A percentile compares a stretch with the other conserved stretches of the same genome.
phyloP scores from a whole-genome alignment of 768 basidiomycete genomes.

The Tremella yokohamensis region DNA sequence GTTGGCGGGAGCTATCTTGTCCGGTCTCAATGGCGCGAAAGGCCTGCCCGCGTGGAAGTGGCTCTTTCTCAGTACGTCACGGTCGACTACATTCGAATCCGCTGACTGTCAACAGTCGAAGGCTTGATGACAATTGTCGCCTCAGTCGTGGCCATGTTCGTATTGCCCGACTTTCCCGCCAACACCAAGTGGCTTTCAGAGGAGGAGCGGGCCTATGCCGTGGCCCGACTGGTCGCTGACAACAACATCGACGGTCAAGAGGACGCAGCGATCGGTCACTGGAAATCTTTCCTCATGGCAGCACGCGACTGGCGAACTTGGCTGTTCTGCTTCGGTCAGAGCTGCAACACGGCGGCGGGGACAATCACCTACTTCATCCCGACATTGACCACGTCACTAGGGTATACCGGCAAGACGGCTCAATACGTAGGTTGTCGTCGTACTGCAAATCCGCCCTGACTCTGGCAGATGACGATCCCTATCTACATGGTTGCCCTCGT shows the following conservation, averaged over 20 bases:
- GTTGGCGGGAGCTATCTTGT: constrained; percentile 17
- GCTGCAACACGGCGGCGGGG: constrained; percentile 17
- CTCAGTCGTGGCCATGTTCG: constrained; percentile 13
- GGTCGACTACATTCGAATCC: too few relatives aligned
- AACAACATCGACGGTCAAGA: constrained; percentile 15
- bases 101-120: constrained; percentile 5
- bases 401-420: constrained; percentile 24
- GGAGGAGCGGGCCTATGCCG: constrained; percentile 39
- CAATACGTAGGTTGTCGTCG: constrained; percentile 22
- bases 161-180: constrained; percentile 39
- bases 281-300: constrained; percentile 11
- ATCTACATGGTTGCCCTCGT: constrained; percentile 10
- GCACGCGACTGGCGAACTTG: constrained; percentile 19
- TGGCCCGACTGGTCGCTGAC: constrained; percentile 18
- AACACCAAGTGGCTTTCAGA: constrained; percentile 40
- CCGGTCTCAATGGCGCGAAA: constrained; percentile 10
- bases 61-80: constrained; percentile 15
- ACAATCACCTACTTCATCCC: constrained; percentile 37
- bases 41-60: constrained; percentile 15
- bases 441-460: background rate
- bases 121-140: constrained; percentile 13
- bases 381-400: constrained; percentile 22
- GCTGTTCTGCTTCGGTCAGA: constrained; percentile 18
- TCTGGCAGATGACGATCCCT: constrained; percentile 11
- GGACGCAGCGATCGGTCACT: constrained; percentile 12